phyloP scores from a whole-genome alignment of 2,329 filamentous ascomycete species.

The Alternaria tenuissima region DNA sequence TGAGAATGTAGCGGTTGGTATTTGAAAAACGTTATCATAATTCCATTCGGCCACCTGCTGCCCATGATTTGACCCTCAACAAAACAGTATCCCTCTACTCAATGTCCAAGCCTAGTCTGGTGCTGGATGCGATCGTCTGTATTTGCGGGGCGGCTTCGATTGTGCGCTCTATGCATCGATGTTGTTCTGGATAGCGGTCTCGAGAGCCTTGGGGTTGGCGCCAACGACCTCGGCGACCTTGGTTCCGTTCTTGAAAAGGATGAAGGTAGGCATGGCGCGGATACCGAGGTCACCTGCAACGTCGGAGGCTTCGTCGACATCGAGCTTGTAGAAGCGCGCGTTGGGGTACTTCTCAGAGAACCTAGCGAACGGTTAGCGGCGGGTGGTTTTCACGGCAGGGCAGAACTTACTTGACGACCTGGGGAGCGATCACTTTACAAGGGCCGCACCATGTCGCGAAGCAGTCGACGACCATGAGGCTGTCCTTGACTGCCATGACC shows the following conservation, averaged over 20 bases:
- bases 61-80: conserved; percentile 1
- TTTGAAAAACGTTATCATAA: conserved; percentile 29
- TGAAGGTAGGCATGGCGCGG: conserved; percentile 92
- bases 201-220: conserved; percentile 76
- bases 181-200: conserved; percentile 59
- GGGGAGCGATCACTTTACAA: conserved; percentile 88
- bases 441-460: conserved; percentile 93
- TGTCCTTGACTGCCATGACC: conserved; percentile 61
- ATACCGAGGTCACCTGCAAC: conserved; percentile 80
- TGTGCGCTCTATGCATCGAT: conserved; percentile 30
- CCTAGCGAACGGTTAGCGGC: conserved; percentile 50
- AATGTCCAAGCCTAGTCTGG: conserved; percentile 20
- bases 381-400: not conserved
- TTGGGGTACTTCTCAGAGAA: conserved; percentile 67
- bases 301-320: conserved; percentile 82
- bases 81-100: conserved; percentile 4
- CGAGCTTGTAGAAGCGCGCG: conserved; percentile 85
- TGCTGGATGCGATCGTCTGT: conserved; percentile 16
- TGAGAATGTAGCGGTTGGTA: conserved; percentile 9
- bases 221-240: conserved; percentile 79
- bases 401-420: conserved; percentile 68
- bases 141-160: conserved; percentile 6
- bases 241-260: conserved; percentile 81
- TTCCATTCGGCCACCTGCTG: conserved; percentile 16
- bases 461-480: conserved; percentile 81